Base-by-base conservation (phyloP, 2,329 filamentous ascomycete species). In the Colletotrichum camelliae region DNA sequence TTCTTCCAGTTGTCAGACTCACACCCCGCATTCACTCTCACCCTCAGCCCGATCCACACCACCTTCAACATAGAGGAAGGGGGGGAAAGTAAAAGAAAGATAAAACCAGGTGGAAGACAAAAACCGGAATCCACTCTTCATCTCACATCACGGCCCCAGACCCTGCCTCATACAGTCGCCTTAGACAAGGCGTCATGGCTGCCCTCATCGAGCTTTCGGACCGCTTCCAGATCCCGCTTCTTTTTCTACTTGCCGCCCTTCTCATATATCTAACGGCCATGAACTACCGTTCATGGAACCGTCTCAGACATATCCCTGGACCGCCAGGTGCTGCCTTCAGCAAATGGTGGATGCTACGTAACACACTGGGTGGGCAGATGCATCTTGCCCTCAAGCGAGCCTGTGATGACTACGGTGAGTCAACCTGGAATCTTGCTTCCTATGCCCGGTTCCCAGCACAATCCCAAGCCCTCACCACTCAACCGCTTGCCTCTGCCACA, bases 281-380 rank as follows among this genome's bases (percentile, higher is more conserved):
- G 75, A 75, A 57, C 52, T 78, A 78, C 72, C 71, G 72, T 43
- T 75, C 66, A n/a, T 84, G 83, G 82, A 79, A 81, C 70, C 82
- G 82, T 52, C 79, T 85, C 37, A 82, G 80, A 9, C 82, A 85
- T 68, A 74, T 85, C 27, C 83, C 83, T 0, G 84, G 83, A 1
- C 84, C 84, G 1, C 82, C 82, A 69, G 79, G 80, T 77, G 82
- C 81, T 13, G 79, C 80, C 16, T 78, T 84, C 62, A 84, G 81
- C 70, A 82, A 84, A 58, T 80, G 78, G 27, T 84, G 83, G 82
- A 81, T 84, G 76, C 77, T 83, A 78, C 77, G 77, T 78, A 78
- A 77, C 77, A 78, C 77, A 78, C 66, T 78, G 58, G 69, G 75
- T 78, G 77, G 77, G 64, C 72, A 75, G 71, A 78, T 78, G 77